These are phyloP conservation scores for Leishmania martiniquensis DNA, from an alignment of 208 protist species.

Conservation along the genomic window DNA sequence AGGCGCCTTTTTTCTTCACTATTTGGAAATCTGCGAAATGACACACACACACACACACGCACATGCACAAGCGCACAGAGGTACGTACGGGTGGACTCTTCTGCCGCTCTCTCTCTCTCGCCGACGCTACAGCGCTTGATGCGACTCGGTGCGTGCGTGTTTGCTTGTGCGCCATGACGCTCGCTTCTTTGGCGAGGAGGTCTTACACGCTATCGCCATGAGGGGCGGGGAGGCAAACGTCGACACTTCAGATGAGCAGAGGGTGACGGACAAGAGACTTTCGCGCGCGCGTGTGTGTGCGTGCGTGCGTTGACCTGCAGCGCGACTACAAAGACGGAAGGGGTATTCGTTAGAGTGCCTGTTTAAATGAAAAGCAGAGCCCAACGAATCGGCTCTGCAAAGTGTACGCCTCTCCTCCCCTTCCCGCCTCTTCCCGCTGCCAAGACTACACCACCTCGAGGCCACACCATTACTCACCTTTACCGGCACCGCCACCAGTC, in stretches of 20 bases:
- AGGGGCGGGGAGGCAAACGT: too few relatives aligned
- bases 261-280: too few relatives aligned
- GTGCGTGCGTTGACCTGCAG: neutral
- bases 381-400: neutral
- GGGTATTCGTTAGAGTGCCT: neutral
- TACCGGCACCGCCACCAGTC: constrained; percentile 16
- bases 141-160: too few relatives aligned
- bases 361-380: neutral
- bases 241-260: neutral
- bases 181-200: too few relatives aligned
- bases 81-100: neutral
- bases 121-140: too few relatives aligned
- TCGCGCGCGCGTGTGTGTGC: neutral
- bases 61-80: neutral
- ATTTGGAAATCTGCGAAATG: neutral
- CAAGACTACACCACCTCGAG: neutral
- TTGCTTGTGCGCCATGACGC: too few relatives aligned
- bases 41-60: neutral
- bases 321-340: neutral
- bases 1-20: neutral
- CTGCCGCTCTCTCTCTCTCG: neutral
- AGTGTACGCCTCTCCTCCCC: neutral
- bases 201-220: too few relatives aligned
- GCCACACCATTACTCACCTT: constrained; percentile 5
- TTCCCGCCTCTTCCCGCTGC: neutral